Conservation (phyloP, 495 filamentous ascomycete genomes). For the Ramalina intermedia region DNA sequence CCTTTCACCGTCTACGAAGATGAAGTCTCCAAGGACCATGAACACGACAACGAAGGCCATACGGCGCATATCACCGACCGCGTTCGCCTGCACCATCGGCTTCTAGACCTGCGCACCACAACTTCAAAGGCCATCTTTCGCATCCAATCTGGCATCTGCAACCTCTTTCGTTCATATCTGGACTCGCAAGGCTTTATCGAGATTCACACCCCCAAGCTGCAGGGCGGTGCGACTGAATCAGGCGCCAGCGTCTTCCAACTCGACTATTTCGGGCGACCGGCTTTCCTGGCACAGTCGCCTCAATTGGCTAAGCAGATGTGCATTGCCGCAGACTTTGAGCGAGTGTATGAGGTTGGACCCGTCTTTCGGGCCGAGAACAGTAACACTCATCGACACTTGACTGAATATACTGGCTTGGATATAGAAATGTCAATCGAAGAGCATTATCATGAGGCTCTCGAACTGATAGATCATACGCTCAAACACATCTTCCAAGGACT, state of each 20-base stretch:
- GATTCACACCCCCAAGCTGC: constrained; percentile 79
- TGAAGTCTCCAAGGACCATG: constrained; percentile 28
- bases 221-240: constrained; percentile 78
- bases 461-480: constrained; percentile 61
- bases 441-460: constrained; percentile 71
- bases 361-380: constrained; percentile 93
- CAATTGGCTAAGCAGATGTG: constrained; percentile 93
- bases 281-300: constrained; percentile 77
- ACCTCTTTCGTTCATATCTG: constrained; percentile 64
- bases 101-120: constrained; percentile 75
- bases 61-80: constrained; percentile 47
- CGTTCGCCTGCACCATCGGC: constrained; percentile 66
- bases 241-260: constrained; percentile 84
- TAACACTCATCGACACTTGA: constrained; percentile 89
- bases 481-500: constrained; percentile 69
- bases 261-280: constrained; percentile 69
- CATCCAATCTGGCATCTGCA: constrained; percentile 54
- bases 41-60: constrained; percentile 29
- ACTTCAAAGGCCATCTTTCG: constrained; percentile 83
- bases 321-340: constrained; percentile 74
- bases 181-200: constrained; percentile 63
- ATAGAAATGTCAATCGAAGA: constrained; percentile 90
- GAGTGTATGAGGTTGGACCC: constrained; percentile 76
- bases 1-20: constrained; percentile 53
- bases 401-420: constrained; percentile 91